These are phyloP conservation scores for Fusarium sp. DNA, from an alignment of 2,329 filamentous ascomycete species.

Conservation along the genomic window DNA sequence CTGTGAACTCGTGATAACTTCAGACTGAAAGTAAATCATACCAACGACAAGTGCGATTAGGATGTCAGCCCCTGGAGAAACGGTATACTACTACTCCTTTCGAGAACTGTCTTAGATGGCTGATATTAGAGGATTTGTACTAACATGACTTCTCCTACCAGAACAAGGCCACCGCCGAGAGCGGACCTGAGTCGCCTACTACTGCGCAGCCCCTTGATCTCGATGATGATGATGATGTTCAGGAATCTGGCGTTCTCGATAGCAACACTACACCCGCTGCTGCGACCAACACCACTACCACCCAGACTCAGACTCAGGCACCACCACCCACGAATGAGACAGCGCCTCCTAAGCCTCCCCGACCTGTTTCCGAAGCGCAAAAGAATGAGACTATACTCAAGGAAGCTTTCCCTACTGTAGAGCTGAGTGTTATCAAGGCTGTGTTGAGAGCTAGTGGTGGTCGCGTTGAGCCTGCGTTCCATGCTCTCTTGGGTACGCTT, in stretches of 20 bases:
- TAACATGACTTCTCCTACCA: constrained; percentile 44
- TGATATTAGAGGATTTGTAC: constrained; percentile 27
- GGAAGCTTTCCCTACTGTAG: constrained; percentile 92
- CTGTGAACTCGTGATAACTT: background rate
- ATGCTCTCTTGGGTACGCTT: constrained; percentile 81
- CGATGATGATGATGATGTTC: constrained; percentile 77
- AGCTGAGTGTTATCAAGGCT: constrained; percentile 83
- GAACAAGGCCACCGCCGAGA: constrained; percentile 56
- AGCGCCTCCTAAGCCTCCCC: constrained; percentile 83
- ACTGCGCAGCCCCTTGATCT: constrained; percentile 73
- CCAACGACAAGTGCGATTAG: constrained; percentile 23
- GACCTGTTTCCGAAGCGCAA: constrained; percentile 82
- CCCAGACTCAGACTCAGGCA: constrained; percentile 22
- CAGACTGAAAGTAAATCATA: background rate
- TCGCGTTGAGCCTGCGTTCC: constrained; percentile 92
- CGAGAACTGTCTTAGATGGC: background rate
- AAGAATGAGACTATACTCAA: constrained; percentile 89
- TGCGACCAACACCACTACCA: constrained; percentile 41
- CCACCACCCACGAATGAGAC: constrained; percentile 50
- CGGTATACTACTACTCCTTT: constrained; percentile 52
- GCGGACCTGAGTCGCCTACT: constrained; percentile 71
- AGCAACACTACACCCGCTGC: constrained; percentile 39
- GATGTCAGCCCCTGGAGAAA: constrained; percentile 57
- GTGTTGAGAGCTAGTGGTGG: constrained; percentile 88
- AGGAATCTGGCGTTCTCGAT: constrained; percentile 66